These are phyloP conservation scores for Penicillium sp. DNA, from an alignment of 2,329 filamentous ascomycete species.

Conservation along the genomic window DNA sequence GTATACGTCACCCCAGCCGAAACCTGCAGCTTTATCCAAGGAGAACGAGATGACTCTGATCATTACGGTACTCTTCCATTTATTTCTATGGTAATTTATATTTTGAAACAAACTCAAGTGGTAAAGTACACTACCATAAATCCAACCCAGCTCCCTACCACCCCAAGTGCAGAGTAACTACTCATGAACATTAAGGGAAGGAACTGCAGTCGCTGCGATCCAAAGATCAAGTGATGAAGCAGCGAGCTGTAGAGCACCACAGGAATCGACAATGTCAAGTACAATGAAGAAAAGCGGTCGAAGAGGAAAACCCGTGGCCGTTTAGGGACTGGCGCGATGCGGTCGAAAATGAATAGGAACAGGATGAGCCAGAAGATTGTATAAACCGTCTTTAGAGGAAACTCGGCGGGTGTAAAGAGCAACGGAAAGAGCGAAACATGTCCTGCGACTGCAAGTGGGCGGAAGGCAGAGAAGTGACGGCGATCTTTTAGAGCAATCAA, in stretches of 20 bases:
- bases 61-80: background rate
- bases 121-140: conserved; percentile 91
- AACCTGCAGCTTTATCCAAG: background rate
- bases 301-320: conserved; percentile 84
- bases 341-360: conserved; percentile 85
- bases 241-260: conserved; percentile 87
- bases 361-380: conserved; percentile 88
- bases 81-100: background rate
- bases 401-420: conserved; percentile 88
- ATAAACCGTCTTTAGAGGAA: conserved; percentile 90
- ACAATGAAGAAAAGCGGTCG: conserved; percentile 86
- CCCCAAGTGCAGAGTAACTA: conserved; percentile 90
- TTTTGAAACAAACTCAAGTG: conserved; percentile 29
- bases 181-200: conserved; percentile 96
- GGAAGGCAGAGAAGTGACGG: conserved; percentile 87
- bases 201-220: conserved; percentile 74
- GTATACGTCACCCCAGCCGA: conserved; percentile 13
- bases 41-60: background rate
- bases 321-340: conserved; percentile 79
- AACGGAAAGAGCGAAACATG: conserved; percentile 95
- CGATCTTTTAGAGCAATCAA: conserved; percentile 88
- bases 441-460: conserved; percentile 86
- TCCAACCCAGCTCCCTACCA: conserved; percentile 92
- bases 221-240: conserved; percentile 81
- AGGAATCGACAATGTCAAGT: conserved; percentile 87